Base-by-base conservation (phyloP, 179 eudicot genomes). In the Spinacia oleracea region DNA sequence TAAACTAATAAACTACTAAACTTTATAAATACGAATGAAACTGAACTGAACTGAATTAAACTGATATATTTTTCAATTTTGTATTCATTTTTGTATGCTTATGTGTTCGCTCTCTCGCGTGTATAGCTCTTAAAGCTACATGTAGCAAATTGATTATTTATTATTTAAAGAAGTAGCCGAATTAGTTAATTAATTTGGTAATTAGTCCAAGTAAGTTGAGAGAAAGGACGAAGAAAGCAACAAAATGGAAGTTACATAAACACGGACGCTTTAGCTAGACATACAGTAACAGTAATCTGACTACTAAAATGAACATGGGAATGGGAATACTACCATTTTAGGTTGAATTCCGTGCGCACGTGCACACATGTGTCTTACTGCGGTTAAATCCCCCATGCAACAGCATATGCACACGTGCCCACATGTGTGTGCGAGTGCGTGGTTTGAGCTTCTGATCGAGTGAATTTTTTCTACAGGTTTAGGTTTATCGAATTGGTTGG, bases 351-450 rank as follows among this genome's bases (percentile, higher is more conserved):
- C 53, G 86, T 72, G 86, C 83, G 83, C 86, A 83, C 86, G 86
- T 76, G 83, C 66, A 77, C 65, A 83, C 86, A 83, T 80, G 86
- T 83, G 83, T 71, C 74, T 76, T 34, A 79, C 64, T 75, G 73
- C 12, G 82, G 85, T 79, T 45, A 79, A 83, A 79, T 48, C 72
- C 25, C 80, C 80, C 80, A 72, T 73, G 84, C 79, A 78, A 53
- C 70, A 45, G 75, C 84, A 76, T 71, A 72, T 55, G 85, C 78
- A 83, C 86, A 80, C 86, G 86, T 83, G 86, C 80, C 78, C 25
- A 76, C 86, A 83, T 83, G 86, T 83, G 83, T 83, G 83, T 80
- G 83, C 59, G 80, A 78, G 80, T 83, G 77, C 83, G 83, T 79
- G 85, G 85, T 72, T 48, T 72, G 11, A 29, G 23, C 62, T 18